Base-by-base conservation (phyloP, 2,329 filamentous ascomycete genomes). In the Fusarium bactridioides region DNA sequence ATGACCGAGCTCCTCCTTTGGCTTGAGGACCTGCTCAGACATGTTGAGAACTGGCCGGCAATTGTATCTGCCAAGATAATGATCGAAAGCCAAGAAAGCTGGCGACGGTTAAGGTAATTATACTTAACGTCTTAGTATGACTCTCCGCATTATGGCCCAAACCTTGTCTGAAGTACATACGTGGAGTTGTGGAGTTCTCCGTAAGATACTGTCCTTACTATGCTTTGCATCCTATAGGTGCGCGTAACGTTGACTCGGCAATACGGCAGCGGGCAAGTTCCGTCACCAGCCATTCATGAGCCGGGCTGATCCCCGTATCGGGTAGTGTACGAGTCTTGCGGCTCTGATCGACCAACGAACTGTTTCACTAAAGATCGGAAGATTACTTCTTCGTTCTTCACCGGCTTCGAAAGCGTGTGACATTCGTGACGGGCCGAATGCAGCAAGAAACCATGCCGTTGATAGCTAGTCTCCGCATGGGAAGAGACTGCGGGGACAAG, bases 351-450 rank as follows among this genome's bases (percentile, higher is more conserved):
- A 16, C 56, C 44, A 51, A 64, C 29, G 4, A 19, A 19, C 16
- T 61, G 29, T 61, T 61, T 44, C 56, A 61, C 13, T 61, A 12
- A 37, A 12, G 25, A 31, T 50, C 18, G 13, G 29, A 15, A 37
- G 55, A 43, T 38, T n/a, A 31, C 23, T 45, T 54, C 27, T 10
- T 21, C 19, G n/a, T 61, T 61, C 21, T 10, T 25, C 29, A 43
- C 10, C 38, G 7, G 38, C 21, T 38, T 44, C 31, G 18, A 62
- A 62, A 51, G 38, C 38, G 47, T 37, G 37, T 51, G 33, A 21
- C 25, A 25, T 50, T 35, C 25, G 12, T 35, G 56, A 65, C 60
- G 62, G 62, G 60, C 62, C 62, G 62, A 65, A 57, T 65, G 31
- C 18, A 57, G 18, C 37, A n/a, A 64, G 35, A n/a, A 27, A 40